Evolutionary conservation across 495 filamentous ascomycete species (phyloP).

Genomic region (Aspergillus coremiiformis): DNA sequence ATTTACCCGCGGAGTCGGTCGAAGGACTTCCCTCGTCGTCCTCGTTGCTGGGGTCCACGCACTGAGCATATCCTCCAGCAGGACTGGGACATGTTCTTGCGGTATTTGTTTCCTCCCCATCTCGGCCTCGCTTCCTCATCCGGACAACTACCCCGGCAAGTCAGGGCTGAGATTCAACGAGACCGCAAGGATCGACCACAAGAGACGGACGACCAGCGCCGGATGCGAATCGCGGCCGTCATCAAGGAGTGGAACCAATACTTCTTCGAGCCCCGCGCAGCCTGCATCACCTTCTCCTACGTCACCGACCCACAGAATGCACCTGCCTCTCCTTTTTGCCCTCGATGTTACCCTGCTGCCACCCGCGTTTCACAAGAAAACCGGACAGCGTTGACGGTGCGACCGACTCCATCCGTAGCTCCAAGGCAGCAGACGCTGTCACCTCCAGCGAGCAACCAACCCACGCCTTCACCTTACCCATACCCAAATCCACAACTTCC

Average conservation of each 20-base stretch:
- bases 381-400: constrained; percentile 2
- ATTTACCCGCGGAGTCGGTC: constrained; percentile 39
- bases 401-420: background rate
- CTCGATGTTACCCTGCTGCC: constrained; percentile 38
- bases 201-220: constrained; percentile 39
- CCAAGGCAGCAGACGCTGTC: background rate
- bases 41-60: constrained; percentile 35
- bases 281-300: constrained; percentile 33
- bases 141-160: constrained; percentile 33
- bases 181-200: constrained; percentile 38
- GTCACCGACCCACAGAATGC: constrained; percentile 32
- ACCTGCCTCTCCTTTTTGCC: constrained; percentile 38
- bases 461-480: constrained; percentile 10
- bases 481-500: constrained; percentile 11
- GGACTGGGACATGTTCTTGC: constrained; percentile 47
- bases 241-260: constrained; percentile 47
- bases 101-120: constrained; percentile 40
- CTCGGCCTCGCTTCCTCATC: constrained; percentile 35
- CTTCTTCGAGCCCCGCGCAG: constrained; percentile 41
- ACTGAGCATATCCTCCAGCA: constrained; percentile 35
- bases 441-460: background rate
- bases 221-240: constrained; percentile 34
- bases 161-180: constrained; percentile 35
- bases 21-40: constrained; percentile 41
- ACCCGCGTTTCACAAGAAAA: constrained; percentile 26